Conservation (phyloP, 257 asterid species). For the Rubia yunnanensis region DNA sequence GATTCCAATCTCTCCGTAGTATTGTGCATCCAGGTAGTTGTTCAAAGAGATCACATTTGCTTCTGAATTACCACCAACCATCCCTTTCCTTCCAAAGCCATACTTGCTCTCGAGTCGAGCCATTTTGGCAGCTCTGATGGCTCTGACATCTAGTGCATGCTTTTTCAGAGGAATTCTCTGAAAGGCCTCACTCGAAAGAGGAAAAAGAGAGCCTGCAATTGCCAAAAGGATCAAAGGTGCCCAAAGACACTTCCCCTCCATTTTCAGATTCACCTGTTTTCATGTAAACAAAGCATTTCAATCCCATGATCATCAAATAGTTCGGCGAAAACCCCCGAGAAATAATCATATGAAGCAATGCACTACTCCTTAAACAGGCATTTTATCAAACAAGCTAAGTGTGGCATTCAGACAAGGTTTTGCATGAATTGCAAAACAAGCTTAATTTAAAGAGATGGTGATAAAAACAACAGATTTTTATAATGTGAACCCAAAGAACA, state of each 20-base stretch:
- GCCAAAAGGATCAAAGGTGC: constrained; percentile 40
- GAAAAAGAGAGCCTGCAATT: constrained; percentile 36
- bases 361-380: background rate
- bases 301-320: background rate
- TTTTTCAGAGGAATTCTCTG: constrained; percentile 57
- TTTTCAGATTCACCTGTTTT: constrained; percentile 44
- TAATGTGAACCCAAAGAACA: background rate
- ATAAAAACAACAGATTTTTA: background rate
- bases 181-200: constrained; percentile 49
- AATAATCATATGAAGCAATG: background rate
- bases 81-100: constrained; percentile 26
- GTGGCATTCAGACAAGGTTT: too few relatives aligned
- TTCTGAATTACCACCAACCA: constrained; percentile 36
- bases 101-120: constrained; percentile 35
- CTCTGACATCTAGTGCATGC: constrained; percentile 38
- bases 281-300: background rate
- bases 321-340: background rate
- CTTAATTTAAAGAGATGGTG: background rate
- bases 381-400: background rate
- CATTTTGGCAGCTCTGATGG: constrained; percentile 46
- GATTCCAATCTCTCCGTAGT: constrained; percentile 77
- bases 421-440: background rate
- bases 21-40: constrained; percentile 92
- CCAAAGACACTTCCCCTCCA: constrained; percentile 41
- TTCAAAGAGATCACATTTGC: constrained; percentile 48